These are phyloP conservation scores for Flaveria linearis DNA, from an alignment of 129 eudicot species.

Conservation along the genomic window DNA sequence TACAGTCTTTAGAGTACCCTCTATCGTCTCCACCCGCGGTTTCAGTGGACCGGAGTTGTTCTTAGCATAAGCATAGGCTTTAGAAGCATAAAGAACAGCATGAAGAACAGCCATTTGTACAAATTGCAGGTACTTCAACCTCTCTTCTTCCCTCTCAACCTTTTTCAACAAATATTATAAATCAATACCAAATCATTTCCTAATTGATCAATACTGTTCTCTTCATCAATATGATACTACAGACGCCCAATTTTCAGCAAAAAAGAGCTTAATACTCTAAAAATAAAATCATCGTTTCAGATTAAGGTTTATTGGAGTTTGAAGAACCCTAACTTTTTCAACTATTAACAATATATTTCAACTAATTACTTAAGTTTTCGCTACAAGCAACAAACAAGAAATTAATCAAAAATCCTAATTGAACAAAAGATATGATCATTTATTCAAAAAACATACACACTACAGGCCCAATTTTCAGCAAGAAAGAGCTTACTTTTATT, in stretches of 20 bases:
- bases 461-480: neutral
- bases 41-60: slow-evolving; percentile 68
- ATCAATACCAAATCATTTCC: neutral
- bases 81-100: slow-evolving; percentile 49
- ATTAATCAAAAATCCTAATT: neutral
- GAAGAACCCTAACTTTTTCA: neutral
- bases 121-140: slow-evolving; percentile 59
- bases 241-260: neutral
- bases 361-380: neutral
- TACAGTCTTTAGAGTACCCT: slow-evolving; percentile 52
- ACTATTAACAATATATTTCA: neutral
- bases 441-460: neutral
- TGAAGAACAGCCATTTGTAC: slow-evolving; percentile 50
- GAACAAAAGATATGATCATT: neutral
- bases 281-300: neutral
- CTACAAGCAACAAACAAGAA: neutral
- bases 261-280: neutral
- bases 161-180: neutral
- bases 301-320: neutral
- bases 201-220: neutral
- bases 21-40: slow-evolving; percentile 57
- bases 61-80: slow-evolving; percentile 57
- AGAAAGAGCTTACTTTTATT: neutral
- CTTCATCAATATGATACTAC: too few relatives aligned
- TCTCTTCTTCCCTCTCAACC: slow-evolving; percentile 41